Percentiles rank a stretch among this genome's conserved stretches.
Evolutionary conservation across 116 monocot species (phyloP).

Genomic region (Dioscorea cayenensis): DNA sequence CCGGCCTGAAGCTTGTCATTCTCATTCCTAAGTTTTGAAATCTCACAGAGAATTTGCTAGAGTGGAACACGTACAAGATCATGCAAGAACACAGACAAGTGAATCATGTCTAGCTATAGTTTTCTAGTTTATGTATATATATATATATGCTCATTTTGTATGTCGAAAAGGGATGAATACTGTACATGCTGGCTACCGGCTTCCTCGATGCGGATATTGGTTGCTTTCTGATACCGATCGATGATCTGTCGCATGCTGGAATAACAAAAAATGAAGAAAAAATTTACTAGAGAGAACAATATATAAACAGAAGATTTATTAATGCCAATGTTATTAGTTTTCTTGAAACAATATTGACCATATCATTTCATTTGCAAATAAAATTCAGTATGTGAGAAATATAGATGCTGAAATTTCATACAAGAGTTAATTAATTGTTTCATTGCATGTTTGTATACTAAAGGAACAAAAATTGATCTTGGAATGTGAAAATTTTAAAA

Average conservation of each 20-base stretch:
- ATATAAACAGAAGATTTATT: too few relatives aligned
- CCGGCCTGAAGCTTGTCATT: conserved; percentile 43
- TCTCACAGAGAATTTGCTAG: conserved; percentile 43
- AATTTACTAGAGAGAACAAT: background rate
- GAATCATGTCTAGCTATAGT: background rate
- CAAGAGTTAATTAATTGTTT: too few relatives aligned
- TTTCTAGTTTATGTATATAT: background rate
- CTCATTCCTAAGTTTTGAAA: conserved; percentile 38
- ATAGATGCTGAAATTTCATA: too few relatives aligned
- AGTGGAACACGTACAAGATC: background rate
- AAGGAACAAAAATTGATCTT: too few relatives aligned
- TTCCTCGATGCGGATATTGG: conserved; percentile 16
- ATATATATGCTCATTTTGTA: background rate
- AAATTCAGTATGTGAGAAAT: background rate
- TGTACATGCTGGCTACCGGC: conserved; percentile 18
- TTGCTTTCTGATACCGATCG: conserved; percentile 19
- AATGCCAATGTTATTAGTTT: background rate
- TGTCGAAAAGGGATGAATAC: background rate
- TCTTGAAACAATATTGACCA: too few relatives aligned
- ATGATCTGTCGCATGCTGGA: conserved; percentile 31
- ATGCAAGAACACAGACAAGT: background rate
- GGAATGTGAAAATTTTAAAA: too few relatives aligned
- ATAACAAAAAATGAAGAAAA: background rate
- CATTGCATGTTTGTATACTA: too few relatives aligned
- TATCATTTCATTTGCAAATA: background rate